Percentiles rank a stretch among this genome's conserved stretches.
phyloP scores from a whole-genome alignment of 2,329 filamentous ascomycete genomes.

The Pseudogymnoascus sp. region DNA sequence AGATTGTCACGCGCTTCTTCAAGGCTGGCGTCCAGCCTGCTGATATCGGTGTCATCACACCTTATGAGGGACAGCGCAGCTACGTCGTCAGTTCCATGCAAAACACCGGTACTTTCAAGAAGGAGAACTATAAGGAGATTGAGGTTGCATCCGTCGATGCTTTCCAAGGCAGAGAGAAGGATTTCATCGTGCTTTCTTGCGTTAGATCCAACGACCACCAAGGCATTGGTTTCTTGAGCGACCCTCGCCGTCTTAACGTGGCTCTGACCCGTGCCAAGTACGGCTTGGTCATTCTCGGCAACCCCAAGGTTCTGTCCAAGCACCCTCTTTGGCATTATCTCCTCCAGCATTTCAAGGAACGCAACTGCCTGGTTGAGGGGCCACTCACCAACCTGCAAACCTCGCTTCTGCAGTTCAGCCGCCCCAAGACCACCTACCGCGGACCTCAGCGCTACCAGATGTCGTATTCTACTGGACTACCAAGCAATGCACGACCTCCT shows the following conservation, averaged over 20 bases:
- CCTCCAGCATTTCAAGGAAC: conserved; percentile 92
- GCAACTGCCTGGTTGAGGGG: conserved; percentile 90
- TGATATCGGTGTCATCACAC: conserved; percentile 96
- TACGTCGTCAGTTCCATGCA: conserved; percentile 99
- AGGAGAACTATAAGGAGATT: conserved; percentile 97
- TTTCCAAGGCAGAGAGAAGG: conserved; percentile 97
- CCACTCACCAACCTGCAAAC: conserved; percentile 93
- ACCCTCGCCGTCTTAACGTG: conserved; percentile 94
- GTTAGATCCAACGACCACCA: conserved; percentile 98
- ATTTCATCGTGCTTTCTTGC: conserved; percentile 96
- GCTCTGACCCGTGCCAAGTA: conserved; percentile 95
- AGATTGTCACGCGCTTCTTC: conserved; percentile 97
- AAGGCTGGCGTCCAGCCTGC: conserved; percentile 92
- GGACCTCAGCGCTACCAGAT: conserved; percentile 80
- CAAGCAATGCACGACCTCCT: conserved; percentile 27
- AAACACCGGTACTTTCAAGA: conserved; percentile 92
- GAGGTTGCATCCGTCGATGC: conserved; percentile 97
- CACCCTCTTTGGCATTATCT: conserved; percentile 97
- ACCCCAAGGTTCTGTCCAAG: conserved; percentile 95
- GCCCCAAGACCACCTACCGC: conserved; percentile 86
- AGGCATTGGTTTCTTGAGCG: conserved; percentile 96
- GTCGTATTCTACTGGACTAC: conserved; percentile 48
- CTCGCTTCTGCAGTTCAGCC: conserved; percentile 87
- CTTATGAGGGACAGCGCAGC: conserved; percentile 95
- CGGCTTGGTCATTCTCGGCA: conserved; percentile 90